Evolutionary conservation across 177 flowering plant species (phyloP), one percentile per base, ranked within the genome.

Genomic region (Tripterygium wilfordii): DNA sequence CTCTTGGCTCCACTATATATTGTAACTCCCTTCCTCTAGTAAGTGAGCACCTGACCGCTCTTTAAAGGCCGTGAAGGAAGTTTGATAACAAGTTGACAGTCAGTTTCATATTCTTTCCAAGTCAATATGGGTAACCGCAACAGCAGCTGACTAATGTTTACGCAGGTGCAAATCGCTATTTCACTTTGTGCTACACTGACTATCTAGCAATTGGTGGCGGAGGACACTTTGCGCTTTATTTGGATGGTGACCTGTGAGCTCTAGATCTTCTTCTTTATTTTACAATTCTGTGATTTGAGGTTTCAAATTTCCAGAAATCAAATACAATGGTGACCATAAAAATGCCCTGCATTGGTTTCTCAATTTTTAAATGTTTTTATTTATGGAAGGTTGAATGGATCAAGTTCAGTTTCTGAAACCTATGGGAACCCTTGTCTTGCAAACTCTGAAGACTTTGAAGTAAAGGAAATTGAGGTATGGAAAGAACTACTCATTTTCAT

Each of bases 201-300:
- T 87, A 67, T 65, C 62, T 94, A 36, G 99, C 99, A 45, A 36
- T 94, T 64, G 99, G 99, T 43, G 99, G 99, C 7, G 99, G 99
- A 36, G 71, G 87, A 54, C 99, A 89, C 56, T 94, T 94, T 66
- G 99, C 99, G 10, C 80, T 89, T 14, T 94, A 89, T 72, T 63
- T 94, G 68, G 99, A 87, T 41, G 67, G 76, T 45, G 99, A 89
- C 53, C 71, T 89, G 97, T 94, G 65, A 85, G 95, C 46, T 36
- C 28, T 28, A n/a, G 6, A 31, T 32, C 36, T 17, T 24, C 47
- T 30, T 33, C 30, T 13, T 15, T n/a, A 36, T 18, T 33, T 42
- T 36, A n/a, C n/a, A n/a, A n/a, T n/a, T n/a, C n/a, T n/a, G n/a
- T n/a, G n/a, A n/a, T n/a, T n/a, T n/a, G n/a, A n/a, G n/a, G n/a